Evolutionary conservation across 352 stramenopile species (phyloP), one percentile per base, ranked within the genome.

Genomic region (Globisporangium carolinianum): DNA sequence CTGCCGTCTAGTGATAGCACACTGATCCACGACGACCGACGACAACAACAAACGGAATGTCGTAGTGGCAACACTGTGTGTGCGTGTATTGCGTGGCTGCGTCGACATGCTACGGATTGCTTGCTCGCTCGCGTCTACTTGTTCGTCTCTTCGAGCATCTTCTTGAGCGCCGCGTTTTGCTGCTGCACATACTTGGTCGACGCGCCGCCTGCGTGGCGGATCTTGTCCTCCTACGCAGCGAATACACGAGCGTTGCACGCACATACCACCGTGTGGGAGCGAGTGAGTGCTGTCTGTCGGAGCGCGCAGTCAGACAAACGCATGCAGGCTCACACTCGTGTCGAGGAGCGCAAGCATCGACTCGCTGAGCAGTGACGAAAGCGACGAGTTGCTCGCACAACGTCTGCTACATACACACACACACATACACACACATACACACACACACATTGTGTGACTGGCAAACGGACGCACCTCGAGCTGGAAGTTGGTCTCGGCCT

Each of bases 401-500:
- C 24, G 3, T 32, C 24, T 32, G 24, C 24, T 11, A 35, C 50
- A 18, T 45, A 39, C 24, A 53, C n/a, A 42, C 48, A 42, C 32
- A 5, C 17, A 47, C 15, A 5, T 14, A 36, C 36, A 53, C 10
- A 42, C 32, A 14, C 32, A 11, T 24, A 53, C 2, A 11, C 24
- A 4, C 9, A 39, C 24, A 18, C 2, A 43, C 38, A 43, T 43
- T 32, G 3, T 32, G 24, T 32, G 24, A 32, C 24, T 32, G 24
- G 24, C 24, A 32, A 32, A 32, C 24, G 24, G 32, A 18, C 17
- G 37, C 37, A 89, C 82, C 82, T 92, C 79, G 17, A 72, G 65
- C 59, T 79, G 72, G 57, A 92, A 88, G 63, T 95, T 95, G 47
- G 60, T 61, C 39, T 91, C 76, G 9, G 87, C 83, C 36, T 69